Base-by-base conservation (phyloP, 441 rosid species). In the Corymbia calophylla region DNA sequence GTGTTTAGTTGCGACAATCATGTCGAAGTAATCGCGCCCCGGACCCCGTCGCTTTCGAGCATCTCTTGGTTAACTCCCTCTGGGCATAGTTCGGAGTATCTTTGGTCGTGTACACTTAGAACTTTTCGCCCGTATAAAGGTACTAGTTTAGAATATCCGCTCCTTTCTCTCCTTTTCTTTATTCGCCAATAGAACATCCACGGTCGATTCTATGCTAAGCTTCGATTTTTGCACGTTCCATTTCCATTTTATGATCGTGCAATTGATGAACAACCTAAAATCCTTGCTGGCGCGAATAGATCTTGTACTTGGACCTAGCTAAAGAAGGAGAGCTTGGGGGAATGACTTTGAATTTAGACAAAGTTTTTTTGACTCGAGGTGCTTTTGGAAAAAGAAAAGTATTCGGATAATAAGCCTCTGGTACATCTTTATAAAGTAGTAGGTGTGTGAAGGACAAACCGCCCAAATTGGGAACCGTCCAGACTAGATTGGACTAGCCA, bases 251-350 rank as follows among this genome's bases (percentile, higher is more conserved):
- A n/a, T 31, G 77, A 19, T 66, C 5, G 77, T 66, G 44, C 21
- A 2, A 17, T 66, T 31, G 77, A 31, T 15, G 39, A 10, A 16
- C 29, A 8, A 66, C 39, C 19, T 70, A 1, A 35, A 70, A 5
- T 35, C 14, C 35, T 10, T 35, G 27, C 12, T 5, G 9, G 0
- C 4, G 2, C 3, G 14, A 35, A 70, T 18, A 1, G 8, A 5
- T 5, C 48, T 18, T 5, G 9, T 9, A 5, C 1, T 14, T 68
- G 3, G 7, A 32, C 25, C 6, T 17, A 13, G 44, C 47, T 11
- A 18, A 2, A 32, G 25, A 18, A 68, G 39, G 14, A 32, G 14
- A 35, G 14, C 44, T 70, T 35, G 47, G 6, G 48, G 21, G 48
- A 70, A 70, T 18, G 44, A 66, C 39, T 31, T 66, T 66, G 39